Base-by-base conservation (phyloP, 2,329 filamentous ascomycete species). In the Onygenales sp. region DNA sequence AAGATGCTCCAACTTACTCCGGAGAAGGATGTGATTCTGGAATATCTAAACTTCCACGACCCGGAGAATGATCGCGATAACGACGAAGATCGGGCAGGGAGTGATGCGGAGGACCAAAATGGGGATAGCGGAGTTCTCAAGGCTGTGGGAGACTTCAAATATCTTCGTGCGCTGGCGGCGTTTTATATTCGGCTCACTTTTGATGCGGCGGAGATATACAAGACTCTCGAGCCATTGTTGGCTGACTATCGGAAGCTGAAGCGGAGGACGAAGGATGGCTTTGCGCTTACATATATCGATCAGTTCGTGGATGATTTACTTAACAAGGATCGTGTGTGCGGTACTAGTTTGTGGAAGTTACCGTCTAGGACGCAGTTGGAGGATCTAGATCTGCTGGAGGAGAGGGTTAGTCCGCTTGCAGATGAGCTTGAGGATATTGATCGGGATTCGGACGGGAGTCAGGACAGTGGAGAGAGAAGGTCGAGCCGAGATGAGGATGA, bases 151-250 rank as follows among this genome's bases (percentile, higher is more conserved):
- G 72, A 79, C 43, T 84, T 80, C 68, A 85, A 84, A 59, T 98
- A 98, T 70, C 75, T 98, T 52, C 84, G 91, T 54, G 91, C 88
- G 0, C 76, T 98, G 58, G 92, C 91, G 0, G 86, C 86, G 1
- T 97, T 98, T 68, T 97, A 98, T 70, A 82, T 95, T n/a, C 79
- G 93, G 10, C 74, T 98, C 62, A 95, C 93, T 14, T 85, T 92
- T 65, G 80, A 85, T 60, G 83, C 89, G 5, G 86, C 86, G 61
- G 86, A 93, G 54, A 85, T 97, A 4, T 95, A 92, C 69, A 73
- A 71, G 54, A 81, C 82, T 13, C 75, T 98, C 43, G 93, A 98
- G 74, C 88, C 89, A 32, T 84, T 87, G 54, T 74, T 98, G 49
- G 81, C 82, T 56, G 93, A 98, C 66, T 80, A 81, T 59, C 77